A percentile compares a stretch with the other conserved stretches of the same genome.
These are phyloP conservation scores for Babesia sp. DNA, from an alignment of 169 alveolate genomes.

Conservation along the genomic window DNA sequence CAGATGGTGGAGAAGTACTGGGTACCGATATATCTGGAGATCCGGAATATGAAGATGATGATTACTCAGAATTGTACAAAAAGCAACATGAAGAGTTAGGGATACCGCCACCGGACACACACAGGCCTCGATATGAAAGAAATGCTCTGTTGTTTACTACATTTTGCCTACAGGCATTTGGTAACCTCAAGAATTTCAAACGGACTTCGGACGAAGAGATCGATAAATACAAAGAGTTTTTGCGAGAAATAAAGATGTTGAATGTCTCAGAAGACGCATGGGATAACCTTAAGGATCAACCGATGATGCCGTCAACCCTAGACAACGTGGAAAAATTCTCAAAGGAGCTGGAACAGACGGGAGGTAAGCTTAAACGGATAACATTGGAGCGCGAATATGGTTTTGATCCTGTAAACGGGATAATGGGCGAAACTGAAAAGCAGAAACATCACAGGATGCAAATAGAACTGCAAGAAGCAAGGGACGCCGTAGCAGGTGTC, in stretches of 20 bases:
- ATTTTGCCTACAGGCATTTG: slow-evolving; percentile 45
- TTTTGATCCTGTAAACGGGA: slow-evolving; percentile 19
- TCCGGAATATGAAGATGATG: slow-evolving; percentile 19
- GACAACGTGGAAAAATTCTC: slow-evolving; percentile 35
- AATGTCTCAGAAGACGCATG: slow-evolving; percentile 27
- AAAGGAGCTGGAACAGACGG: slow-evolving; percentile 22
- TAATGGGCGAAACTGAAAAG: slow-evolving; percentile 43
- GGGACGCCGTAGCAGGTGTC: slow-evolving; percentile 43
- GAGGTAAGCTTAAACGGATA: slow-evolving; percentile 24
- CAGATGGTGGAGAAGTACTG: slow-evolving; percentile 49
- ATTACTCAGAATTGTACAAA: slow-evolving; percentile 25
- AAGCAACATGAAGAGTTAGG: slow-evolving; percentile 18
- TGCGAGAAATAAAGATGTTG: slow-evolving; percentile 3
- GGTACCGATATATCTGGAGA: slow-evolving; percentile 51
- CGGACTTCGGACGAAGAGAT: slow-evolving; percentile 20
- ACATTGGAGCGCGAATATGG: slow-evolving; percentile 49
- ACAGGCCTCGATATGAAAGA: slow-evolving; percentile 3
- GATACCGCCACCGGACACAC: slow-evolving; percentile 12
- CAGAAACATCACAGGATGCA: slow-evolving; percentile 27
- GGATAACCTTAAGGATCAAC: slow-evolving; percentile 35
- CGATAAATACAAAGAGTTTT: slow-evolving; percentile 3
- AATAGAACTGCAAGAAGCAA: slow-evolving; percentile 38
- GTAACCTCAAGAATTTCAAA: slow-evolving; percentile 26
- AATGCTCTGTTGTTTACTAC: slow-evolving; percentile 48
- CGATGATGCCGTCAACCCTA: slow-evolving; percentile 37